These are phyloP conservation scores for Lithohypha guttulata DNA, from an alignment of 2,329 filamentous ascomycete genomes.

Conservation along the genomic window DNA sequence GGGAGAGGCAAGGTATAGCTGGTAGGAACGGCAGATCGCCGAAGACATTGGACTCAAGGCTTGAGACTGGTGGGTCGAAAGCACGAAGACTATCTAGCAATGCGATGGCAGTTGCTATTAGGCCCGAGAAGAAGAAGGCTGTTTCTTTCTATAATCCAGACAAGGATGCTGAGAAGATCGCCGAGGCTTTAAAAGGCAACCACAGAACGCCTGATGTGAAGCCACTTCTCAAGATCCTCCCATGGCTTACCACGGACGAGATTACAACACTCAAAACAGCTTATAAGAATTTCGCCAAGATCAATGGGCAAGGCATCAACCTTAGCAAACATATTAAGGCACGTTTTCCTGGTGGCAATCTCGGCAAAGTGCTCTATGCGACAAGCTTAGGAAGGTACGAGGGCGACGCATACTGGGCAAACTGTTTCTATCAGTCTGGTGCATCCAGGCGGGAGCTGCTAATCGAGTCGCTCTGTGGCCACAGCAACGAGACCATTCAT, in stretches of 20 bases:
- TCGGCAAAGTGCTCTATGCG: slow-evolving; percentile 86
- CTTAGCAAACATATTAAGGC: slow-evolving; percentile 42
- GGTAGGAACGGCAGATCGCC: background rate
- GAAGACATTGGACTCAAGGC: slow-evolving; percentile 9
- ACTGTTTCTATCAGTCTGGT: slow-evolving; percentile 91
- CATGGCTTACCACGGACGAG: slow-evolving; percentile 74
- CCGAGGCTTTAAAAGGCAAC: slow-evolving; percentile 56
- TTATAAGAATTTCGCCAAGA: slow-evolving; percentile 81
- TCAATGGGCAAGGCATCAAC: slow-evolving; percentile 39
- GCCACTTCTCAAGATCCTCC: slow-evolving; percentile 71
- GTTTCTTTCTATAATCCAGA: slow-evolving; percentile 75
- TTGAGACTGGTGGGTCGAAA: background rate
- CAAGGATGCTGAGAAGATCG: slow-evolving; percentile 65
- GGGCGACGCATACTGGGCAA: slow-evolving; percentile 93
- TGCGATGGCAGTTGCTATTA: background rate
- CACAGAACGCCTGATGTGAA: slow-evolving; percentile 57
- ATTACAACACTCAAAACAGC: slow-evolving; percentile 74
- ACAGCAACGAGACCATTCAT: slow-evolving; percentile 75
- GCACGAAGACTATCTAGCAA: slow-evolving; percentile 6
- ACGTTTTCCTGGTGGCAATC: slow-evolving; percentile 39
- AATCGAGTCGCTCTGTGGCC: slow-evolving; percentile 86
- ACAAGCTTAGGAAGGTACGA: slow-evolving; percentile 85
- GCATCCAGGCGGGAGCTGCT: slow-evolving; percentile 75
- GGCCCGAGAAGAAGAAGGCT: slow-evolving; percentile 33
- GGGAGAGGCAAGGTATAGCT: slow-evolving; percentile 23